Evolutionary conservation across 345 rosid species (phyloP), one percentile per base, ranked within the genome.

Genomic region (Lepidium africanum): DNA sequence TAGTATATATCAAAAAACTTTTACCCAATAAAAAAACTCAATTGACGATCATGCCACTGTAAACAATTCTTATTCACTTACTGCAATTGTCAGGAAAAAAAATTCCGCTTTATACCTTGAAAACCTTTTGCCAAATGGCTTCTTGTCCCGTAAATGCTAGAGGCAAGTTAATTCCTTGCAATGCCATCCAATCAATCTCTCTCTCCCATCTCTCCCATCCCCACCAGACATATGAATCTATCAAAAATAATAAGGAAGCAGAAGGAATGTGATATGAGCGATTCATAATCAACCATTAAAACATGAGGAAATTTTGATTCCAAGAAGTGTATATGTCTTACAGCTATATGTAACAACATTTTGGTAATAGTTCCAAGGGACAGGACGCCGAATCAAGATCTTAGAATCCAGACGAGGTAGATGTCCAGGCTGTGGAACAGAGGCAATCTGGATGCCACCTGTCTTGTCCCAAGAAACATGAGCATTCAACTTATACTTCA

Each of bases 161-260:
- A 62, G 98, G 98, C 72, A 93, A 78, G 82, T 93, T 93, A 71
- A 93, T 74, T 59, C 98, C 98, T 83, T 93, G 96, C 75, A 93
- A 82, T 65, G 97, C 97, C 97, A 93, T 93, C 98, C 97, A 93
- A 71, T 93, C 98, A 83, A 88, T 84, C 82, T 93, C 98, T 78
- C 84, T 90, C 78, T 90, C 87, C 98, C 98, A 93, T 81, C 89
- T 79, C 67, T 80, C 78, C 98, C 98, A 90, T 38, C 77, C 84
- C 98, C 97, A 93, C 96, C 97, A 93, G 65, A 88, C 94, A 74
- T 81, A 90, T 12, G 98, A 90, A 81, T 93, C 98, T 92, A 76
- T 33, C 58, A 57, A 21, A 36, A 19, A 30, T 5, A 63, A 48
- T 23, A 81, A 60, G 37, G 56, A 68, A 46, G 38, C 51, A 45